Evolutionary conservation across 73 alveolate genomes (phyloP), one percentile per base, ranked within the genome.

Genomic region (Uronychia setigera): DNA sequence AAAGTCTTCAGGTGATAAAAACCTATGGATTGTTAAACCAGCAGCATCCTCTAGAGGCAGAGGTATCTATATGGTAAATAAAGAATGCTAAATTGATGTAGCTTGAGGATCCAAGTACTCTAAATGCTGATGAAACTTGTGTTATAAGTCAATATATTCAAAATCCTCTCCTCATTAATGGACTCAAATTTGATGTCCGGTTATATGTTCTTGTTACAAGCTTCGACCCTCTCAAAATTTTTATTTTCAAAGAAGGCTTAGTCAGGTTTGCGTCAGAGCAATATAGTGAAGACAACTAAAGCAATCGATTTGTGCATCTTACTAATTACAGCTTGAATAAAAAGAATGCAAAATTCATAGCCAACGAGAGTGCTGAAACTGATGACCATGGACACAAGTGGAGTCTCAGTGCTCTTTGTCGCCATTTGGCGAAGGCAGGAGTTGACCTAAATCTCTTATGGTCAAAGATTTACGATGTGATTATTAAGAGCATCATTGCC

Each of bases 221-320:
- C 80, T 92, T 89, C 87, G 96, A 97, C 33, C 99, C 99, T 0
- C 83, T 93, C 57, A 78, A 96, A 74, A 84, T 97, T 32, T 97
- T 95, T 88, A 91, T 97, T 67, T 95, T 92, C 90, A 86, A 95
- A 85, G 98, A 97, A 91, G 99, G 99, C 0, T 84, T 97, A 33
- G 99, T 93, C 0, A 83, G 99, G 84, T 92, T 97, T 92, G 98
- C 99, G 29, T 89, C 97, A 31, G 99, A 97, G 82, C 89, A 90
- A 76, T 96, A 97, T 74, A 81, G 89, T 32, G 80, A 92, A 67
- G 86, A 81, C 1, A 59, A 82, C 35, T 84, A 89, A 26, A 87
- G 84, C 76, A 94, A 93, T 60, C 86, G 87, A 75, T 94, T 77
- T 79, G 76, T 88, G 31, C 98, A 93, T 87, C 86, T 96, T 81